These are phyloP conservation scores for Anacardium occidentale DNA, from an alignment of 345 rosid genomes.

Conservation along the genomic window DNA sequence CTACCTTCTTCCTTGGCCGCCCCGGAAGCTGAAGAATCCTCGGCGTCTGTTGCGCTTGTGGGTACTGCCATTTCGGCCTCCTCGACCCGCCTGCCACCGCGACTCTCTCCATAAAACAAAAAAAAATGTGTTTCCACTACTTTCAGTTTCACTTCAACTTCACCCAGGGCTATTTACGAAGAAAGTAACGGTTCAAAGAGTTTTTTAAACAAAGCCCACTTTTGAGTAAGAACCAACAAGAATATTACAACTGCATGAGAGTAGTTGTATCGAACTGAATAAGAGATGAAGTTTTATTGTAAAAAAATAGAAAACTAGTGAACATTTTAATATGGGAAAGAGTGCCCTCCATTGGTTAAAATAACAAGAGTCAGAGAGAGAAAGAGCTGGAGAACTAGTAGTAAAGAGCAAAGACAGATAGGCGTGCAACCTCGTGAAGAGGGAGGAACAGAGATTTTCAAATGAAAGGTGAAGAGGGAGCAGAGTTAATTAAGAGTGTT, in stretches of 20 bases:
- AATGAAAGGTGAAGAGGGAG: conserved; percentile 58
- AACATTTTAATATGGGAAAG: background rate
- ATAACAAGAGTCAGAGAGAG: conserved; percentile 12
- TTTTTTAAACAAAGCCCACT: no score
- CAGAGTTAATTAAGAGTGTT: no score
- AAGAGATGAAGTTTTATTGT: background rate
- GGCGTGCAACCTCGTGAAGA: conserved; percentile 53
- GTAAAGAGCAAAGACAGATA: conserved; percentile 22
- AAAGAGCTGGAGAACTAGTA: conserved; percentile 27
- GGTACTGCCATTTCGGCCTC: conserved; percentile 82
- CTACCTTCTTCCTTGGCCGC: conserved; percentile 48
- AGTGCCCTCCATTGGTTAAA: background rate
- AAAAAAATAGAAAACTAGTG: background rate
- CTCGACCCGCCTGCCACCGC: conserved; percentile 37
- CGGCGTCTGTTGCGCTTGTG: conserved; percentile 56
- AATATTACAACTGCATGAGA: background rate
- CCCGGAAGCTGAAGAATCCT: conserved; percentile 82
- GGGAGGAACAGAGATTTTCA: conserved; percentile 54
- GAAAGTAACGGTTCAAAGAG: conserved; percentile 14
- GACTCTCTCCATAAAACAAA: conserved; percentile 32
- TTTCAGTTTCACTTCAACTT: background rate
- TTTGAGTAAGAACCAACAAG: conserved; percentile 4
- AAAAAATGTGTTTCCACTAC: background rate
- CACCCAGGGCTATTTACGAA: background rate
- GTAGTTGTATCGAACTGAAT: background rate